Base-by-base conservation (phyloP, 176 grass and related monocot genomes). In the Musa troglodytarum region DNA sequence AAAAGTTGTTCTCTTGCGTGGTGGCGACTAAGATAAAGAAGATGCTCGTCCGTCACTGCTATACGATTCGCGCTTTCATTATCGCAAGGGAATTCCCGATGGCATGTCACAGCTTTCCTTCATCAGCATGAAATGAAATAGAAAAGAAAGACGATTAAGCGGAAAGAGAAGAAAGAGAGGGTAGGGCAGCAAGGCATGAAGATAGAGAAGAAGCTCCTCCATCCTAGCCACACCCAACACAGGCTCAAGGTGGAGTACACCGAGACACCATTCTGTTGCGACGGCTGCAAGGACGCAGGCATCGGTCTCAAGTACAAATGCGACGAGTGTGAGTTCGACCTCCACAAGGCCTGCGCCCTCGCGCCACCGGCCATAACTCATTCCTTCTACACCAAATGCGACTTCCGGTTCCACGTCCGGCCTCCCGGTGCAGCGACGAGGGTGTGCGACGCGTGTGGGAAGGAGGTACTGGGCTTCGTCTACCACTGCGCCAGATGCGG, bases 261-360 rank as follows among this genome's bases (percentile, higher is more conserved):
- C 19, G 81, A 83, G 53, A 72, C 53, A 34, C 81, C 81, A 9
- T 83, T 83, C 28, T 54, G 68, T 19, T 83, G 82, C 49, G 69
- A 83, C 28, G 82, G 82, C 26, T 79, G 82, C 49, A 52, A 53
- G 8, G 82, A 83, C 49, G 82, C 82, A 3, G 76, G 82, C 53
- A 83, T 83, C 16, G 82, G 82, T 51, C 82, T 83, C 69, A 83
- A 83, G 53, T 83, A 83, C 57, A 76, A 69, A 20, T 83, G 82
- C 8, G 57, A 74, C 50, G 24, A 3, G 1, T 79, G 82, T 17
- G 82, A 84, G 22, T 84, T 84, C 16, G 82, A 84, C 58, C 82
- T 84, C 58, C 82, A 79, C 58, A 84, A 68, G 76, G 58, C 76
- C 10, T 79, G 82, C 2, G 82, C 82, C 20, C 14, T 83, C 50